phyloP scores from a whole-genome alignment of 345 rosid genomes.

The Sisymbrium altissimum region DNA sequence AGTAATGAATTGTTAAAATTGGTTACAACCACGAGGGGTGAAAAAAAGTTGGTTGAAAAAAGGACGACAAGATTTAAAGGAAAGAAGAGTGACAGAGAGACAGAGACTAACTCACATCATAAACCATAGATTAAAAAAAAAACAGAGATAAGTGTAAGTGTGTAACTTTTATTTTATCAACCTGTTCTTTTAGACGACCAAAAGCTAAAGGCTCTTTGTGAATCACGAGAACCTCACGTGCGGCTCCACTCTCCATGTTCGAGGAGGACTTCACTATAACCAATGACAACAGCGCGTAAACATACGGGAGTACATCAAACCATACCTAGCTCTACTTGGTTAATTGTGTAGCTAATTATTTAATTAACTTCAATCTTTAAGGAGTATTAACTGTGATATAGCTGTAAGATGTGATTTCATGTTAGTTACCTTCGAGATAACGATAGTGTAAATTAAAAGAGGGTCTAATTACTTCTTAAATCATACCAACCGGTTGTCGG shows the following conservation, averaged over 20 bases:
- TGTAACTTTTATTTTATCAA: conserved; percentile 2
- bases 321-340: conserved; percentile 24
- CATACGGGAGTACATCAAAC: conserved; percentile 27
- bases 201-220: conserved; percentile 49
- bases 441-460: neutral
- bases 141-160: conserved; percentile 5
- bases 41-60: conserved; percentile 23
- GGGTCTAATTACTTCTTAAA: neutral
- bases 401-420: conserved; percentile 11
- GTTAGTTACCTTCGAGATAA: neutral
- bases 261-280: conserved; percentile 30
- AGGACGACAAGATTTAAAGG: conserved; percentile 24
- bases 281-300: conserved; percentile 28
- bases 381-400: conserved; percentile 10
- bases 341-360: conserved; percentile 13
- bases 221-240: conserved; percentile 91
- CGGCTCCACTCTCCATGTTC: conserved; percentile 57
- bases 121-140: neutral
- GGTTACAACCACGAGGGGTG: conserved; percentile 17
- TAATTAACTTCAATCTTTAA: neutral
- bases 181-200: conserved; percentile 33
- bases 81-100: conserved; percentile 28
- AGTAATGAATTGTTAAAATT: conserved; percentile 6
- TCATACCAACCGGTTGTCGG: conserved; percentile 35
- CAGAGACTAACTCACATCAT: conserved; percentile 17